Evolutionary conservation across 129 eudicot species (phyloP), one percentile per base, ranked within the genome.

Genomic region (Helianthus annuus): DNA sequence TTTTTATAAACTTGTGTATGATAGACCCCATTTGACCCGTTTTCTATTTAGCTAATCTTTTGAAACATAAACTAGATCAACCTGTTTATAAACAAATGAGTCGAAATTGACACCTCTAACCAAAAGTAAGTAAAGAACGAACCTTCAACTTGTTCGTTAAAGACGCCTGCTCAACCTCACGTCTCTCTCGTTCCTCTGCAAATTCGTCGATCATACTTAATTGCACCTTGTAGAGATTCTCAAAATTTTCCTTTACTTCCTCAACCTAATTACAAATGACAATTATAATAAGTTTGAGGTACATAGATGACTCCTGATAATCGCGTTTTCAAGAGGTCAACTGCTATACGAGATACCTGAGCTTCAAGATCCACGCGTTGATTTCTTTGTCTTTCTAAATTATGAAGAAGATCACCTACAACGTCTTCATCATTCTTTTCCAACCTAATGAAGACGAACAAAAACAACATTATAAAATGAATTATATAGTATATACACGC

Each of bases 151-250:
- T 89, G 76, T 76, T 82, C 70, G 90, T 85, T 81, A 89, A 78
- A 38, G 57, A 66, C 14, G 84, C 87, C 75, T 87, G 92, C 84
- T 90, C 91, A 0, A 10, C 51, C 51, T 90, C 89, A n/a, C 89
- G 91, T n/a, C 88, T 82, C 56, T 71, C 82, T 80, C 96, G 82
- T 82, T 94, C 99, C 58, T 90, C 96, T 6, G 97, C 78, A 77
- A 88, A 85, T 70, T 72, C 68, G 61, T 88, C 97, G 13, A 94
- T 83, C 17, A 88, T 75, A 78, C 72, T 74, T 34, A 84, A 92
- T 80, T 94, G 96, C 75, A 84, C 97, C 83, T 78, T 81, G 83
- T 42, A 82, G 34, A 86, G 72, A 36, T 42, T 69, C 63, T 87
- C 83, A 13, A 66, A 49, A 57, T 79, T 89, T 51, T 24, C 54